phyloP scores from a whole-genome alignment of 768 basidiomycete genomes.

The Mrakia blollopis region DNA sequence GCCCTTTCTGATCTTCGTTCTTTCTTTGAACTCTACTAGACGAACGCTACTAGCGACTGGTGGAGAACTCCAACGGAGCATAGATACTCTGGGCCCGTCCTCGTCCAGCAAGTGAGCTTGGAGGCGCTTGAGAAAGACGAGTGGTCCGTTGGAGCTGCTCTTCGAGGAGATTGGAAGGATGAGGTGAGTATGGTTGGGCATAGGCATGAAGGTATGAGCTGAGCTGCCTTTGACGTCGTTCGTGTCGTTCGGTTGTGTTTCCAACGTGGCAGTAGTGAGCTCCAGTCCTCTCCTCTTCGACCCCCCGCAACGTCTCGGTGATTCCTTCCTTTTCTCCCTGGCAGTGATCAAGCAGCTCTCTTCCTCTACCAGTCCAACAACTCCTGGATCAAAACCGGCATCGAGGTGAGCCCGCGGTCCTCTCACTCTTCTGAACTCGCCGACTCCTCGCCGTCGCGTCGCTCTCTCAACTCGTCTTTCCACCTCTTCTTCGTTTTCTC shows the following conservation, averaged over 20 bases:
- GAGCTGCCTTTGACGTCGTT: neutral
- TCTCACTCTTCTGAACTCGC: too few species aligned
- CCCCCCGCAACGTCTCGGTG: neutral
- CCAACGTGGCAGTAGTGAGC: neutral
- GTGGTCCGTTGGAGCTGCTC: neutral
- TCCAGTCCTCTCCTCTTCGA: too few species aligned
- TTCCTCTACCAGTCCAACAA: constrained; percentile 18
- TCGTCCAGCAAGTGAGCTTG: neutral
- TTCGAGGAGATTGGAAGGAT: neutral
- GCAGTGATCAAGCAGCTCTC: constrained; percentile 22
- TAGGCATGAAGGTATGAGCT: neutral
- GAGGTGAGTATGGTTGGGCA: neutral
- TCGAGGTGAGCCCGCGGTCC: constrained; percentile 3
- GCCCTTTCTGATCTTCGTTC: neutral
- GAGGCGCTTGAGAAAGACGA: neutral
- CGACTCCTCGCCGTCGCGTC: neutral
- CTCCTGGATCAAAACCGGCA: constrained; percentile 24
- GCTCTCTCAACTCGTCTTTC: neutral
- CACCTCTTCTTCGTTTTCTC: neutral
- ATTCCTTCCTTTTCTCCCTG: neutral
- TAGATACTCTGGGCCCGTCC: neutral
- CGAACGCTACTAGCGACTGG: constrained; percentile 3
- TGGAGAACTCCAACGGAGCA: constrained; percentile 9
- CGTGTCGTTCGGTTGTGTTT: too few species aligned
- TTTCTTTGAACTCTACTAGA: neutral